Evolutionary conservation across 495 filamentous ascomycete species (phyloP).

Genomic region (Halenospora varia): DNA sequence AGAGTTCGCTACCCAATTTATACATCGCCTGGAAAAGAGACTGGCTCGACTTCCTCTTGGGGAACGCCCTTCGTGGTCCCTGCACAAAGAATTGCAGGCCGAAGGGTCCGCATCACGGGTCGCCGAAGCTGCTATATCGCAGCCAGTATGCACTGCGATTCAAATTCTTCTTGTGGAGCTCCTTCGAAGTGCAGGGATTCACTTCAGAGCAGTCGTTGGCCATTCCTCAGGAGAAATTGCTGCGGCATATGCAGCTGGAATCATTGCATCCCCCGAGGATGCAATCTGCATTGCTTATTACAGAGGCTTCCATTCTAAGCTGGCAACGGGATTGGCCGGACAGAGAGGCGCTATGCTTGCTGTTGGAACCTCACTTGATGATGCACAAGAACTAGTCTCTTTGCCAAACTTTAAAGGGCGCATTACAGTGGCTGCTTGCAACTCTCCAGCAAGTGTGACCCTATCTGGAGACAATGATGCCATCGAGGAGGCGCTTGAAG

Average conservation of each 20-base stretch:
- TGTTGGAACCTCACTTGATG: slow-evolving; percentile 33
- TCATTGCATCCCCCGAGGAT: slow-evolving; percentile 28
- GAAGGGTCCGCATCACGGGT: slow-evolving; percentile 30
- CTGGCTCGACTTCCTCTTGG: slow-evolving; percentile 28
- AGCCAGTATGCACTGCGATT: slow-evolving; percentile 44
- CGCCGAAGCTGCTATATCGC: slow-evolving; percentile 40
- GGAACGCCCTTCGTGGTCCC: slow-evolving; percentile 42
- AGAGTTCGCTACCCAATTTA: too few species aligned
- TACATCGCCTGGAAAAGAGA: slow-evolving; percentile 41
- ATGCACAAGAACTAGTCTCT: slow-evolving; percentile 35
- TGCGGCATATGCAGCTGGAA: slow-evolving; percentile 40
- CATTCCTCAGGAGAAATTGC: slow-evolving; percentile 60
- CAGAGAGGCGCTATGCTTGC: slow-evolving; percentile 50
- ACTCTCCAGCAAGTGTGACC: slow-evolving; percentile 43
- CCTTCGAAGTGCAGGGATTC: slow-evolving; percentile 35
- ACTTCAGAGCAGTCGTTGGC: slow-evolving; percentile 44
- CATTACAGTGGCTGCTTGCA: slow-evolving; percentile 38
- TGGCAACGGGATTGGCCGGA: slow-evolving; percentile 9
- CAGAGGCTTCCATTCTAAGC: slow-evolving; percentile 34
- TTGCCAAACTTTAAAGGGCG: slow-evolving; percentile 30
- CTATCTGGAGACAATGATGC: slow-evolving; percentile 46
- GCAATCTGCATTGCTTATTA: slow-evolving; percentile 49
- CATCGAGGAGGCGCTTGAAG: slow-evolving; percentile 19
- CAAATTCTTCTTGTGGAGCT: slow-evolving; percentile 45
- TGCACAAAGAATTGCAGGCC: slow-evolving; percentile 36